A percentile compares a stretch with the other conserved stretches of the same genome.
phyloP scores from a whole-genome alignment of 163 green algal genomes.

The Volvox carteri region DNA sequence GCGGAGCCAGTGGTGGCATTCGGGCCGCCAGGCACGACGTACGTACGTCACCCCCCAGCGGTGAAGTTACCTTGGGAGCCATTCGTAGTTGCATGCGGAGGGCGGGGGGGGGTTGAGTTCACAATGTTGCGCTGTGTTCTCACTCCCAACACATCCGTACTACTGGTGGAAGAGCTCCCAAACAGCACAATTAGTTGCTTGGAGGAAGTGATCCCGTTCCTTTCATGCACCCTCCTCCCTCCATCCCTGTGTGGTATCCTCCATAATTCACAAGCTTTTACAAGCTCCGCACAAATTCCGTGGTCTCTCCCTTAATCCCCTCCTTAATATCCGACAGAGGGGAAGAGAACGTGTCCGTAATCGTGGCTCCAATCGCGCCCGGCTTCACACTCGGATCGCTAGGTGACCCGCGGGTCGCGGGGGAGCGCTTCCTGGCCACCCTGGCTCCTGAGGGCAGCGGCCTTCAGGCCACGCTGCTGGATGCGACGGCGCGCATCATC shows the following conservation, averaged over 20 bases:
- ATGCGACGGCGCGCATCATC: slow-evolving; percentile 25
- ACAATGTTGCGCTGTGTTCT: background rate
- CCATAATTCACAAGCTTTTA: too few relatives aligned
- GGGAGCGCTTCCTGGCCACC: slow-evolving; percentile 40
- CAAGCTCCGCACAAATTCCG: too few relatives aligned
- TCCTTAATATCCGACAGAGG: slow-evolving; percentile 69
- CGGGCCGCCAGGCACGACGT: slow-evolving; percentile 83
- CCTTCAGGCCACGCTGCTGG: slow-evolving; percentile 6
- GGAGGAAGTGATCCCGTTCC: too few relatives aligned
- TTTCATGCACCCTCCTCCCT: too few relatives aligned
- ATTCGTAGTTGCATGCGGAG: too few relatives aligned
- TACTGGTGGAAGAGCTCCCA: too few relatives aligned
- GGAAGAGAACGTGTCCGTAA: slow-evolving; percentile 88
- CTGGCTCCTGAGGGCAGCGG: slow-evolving; percentile 42
- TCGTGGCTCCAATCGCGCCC: slow-evolving; percentile 85
- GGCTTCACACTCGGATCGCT: slow-evolving; percentile 84
- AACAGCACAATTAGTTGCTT: too few relatives aligned
- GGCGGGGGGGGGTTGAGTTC: too few relatives aligned
- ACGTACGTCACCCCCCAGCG: background rate
- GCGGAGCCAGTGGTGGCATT: slow-evolving; percentile 83
- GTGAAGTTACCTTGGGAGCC: too few relatives aligned
- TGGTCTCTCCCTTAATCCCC: too few relatives aligned
- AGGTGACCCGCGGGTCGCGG: slow-evolving; percentile 57
- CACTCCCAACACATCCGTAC: background rate
- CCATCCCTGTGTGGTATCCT: too few relatives aligned